Conservation (phyloP, 345 rosid species). For the Acer saccharum region DNA sequence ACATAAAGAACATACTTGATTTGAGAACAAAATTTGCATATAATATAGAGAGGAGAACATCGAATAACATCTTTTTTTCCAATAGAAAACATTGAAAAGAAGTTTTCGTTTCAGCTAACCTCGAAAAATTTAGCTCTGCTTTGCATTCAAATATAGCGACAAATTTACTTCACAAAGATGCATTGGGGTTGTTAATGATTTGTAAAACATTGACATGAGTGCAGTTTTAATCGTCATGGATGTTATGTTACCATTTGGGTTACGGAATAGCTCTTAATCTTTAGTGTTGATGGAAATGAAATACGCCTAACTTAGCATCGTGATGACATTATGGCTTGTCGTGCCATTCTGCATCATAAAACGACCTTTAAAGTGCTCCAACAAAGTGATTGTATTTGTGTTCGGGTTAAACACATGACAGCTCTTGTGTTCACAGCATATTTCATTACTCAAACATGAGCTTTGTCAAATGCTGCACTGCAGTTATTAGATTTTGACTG, state of each 20-base stretch:
- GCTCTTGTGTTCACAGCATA: background rate
- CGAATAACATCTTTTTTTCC: background rate
- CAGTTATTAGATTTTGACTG: conserved; percentile 6
- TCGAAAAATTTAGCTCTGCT: background rate
- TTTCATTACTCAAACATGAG: background rate
- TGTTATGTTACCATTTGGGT: background rate
- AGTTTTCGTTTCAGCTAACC: background rate
- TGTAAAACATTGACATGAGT: background rate
- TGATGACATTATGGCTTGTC: background rate
- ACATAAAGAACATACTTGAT: background rate
- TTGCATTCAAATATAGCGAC: background rate
- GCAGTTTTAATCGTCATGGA: no score
- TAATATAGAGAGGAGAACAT: background rate
- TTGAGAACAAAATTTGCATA: background rate
- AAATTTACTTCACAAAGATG: background rate
- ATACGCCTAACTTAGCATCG: background rate
- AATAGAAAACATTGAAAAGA: no score
- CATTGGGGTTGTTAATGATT: background rate
- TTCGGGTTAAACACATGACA: background rate
- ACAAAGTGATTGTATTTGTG: background rate
- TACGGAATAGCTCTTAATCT: background rate
- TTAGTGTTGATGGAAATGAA: background rate
- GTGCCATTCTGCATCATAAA: background rate
- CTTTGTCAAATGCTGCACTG: background rate
- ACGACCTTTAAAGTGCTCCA: background rate